These are phyloP conservation scores for Suhomyces taliae DNA, from an alignment of 1,139 yeast species.

Conservation along the genomic window DNA sequence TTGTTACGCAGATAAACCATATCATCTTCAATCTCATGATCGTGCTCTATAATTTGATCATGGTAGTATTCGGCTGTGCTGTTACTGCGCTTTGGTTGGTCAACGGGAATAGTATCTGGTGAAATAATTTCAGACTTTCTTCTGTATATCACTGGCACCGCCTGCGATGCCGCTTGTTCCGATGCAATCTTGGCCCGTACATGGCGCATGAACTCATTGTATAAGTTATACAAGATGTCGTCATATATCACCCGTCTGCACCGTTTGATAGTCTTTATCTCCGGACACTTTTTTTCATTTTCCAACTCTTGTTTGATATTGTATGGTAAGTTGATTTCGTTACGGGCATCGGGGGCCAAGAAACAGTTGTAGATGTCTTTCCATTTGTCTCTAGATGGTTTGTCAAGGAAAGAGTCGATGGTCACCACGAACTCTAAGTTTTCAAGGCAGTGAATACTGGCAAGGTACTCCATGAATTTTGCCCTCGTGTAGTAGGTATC, in stretches of 20 bases:
- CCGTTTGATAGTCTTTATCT: constrained; percentile 9
- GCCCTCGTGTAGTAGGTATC: constrained; percentile 9
- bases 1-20: constrained; percentile 10
- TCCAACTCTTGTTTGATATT: constrained; percentile 17
- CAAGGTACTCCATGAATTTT: constrained; percentile 29
- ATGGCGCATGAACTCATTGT: constrained; percentile 29
- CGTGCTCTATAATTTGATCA: constrained; percentile 5
- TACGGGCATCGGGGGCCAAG: constrained; percentile 27
- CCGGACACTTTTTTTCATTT: constrained; percentile 16
- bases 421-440: constrained; percentile 37
- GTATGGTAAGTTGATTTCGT: constrained; percentile 38
- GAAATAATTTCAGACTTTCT: constrained; percentile 12
- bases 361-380: constrained; percentile 24
- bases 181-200: constrained; percentile 7
- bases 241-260: constrained; percentile 32
- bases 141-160: constrained; percentile 10
- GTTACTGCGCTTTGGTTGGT: constrained; percentile 2
- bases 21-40: constrained; percentile 1
- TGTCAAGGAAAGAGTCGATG: constrained; percentile 23
- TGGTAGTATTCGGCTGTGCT: constrained; percentile 5
- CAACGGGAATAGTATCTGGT: constrained; percentile 8
- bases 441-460: constrained; percentile 36
- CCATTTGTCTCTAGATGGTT: constrained; percentile 25
- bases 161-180: constrained; percentile 6
- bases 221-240: constrained; percentile 32